A percentile compares a stretch with the other conserved stretches of the same genome.
Evolutionary conservation across 805 yeast genomes (phyloP).

Genomic region (Schwanniomyces pseudopolymorphus): DNA sequence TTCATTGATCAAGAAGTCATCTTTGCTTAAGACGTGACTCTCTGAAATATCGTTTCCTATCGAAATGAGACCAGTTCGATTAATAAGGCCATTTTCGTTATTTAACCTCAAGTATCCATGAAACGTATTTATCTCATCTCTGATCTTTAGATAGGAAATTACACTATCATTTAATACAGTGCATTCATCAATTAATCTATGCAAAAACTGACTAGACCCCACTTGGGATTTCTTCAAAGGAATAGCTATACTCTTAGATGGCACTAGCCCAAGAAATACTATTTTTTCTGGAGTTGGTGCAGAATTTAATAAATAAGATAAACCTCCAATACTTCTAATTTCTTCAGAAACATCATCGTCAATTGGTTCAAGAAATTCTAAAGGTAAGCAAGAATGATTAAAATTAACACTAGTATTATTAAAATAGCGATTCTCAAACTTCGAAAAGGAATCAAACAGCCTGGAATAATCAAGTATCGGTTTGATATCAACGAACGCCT

Average conservation of each 20-base stretch:
- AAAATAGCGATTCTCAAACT: background rate
- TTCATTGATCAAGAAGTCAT: background rate
- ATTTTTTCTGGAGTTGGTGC: constrained; percentile 30
- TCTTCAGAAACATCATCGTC: constrained; percentile 22
- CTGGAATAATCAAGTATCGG: background rate
- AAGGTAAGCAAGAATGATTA: constrained; percentile 1
- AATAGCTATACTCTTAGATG: constrained; percentile 19
- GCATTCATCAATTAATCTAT: background rate
- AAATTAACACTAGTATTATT: constrained; percentile 4
- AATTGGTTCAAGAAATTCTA: constrained; percentile 20
- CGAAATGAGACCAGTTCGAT: too few species aligned
- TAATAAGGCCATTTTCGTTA: too few species aligned
- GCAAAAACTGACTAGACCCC: background rate
- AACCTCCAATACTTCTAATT: constrained; percentile 32
- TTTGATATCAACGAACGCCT: background rate
- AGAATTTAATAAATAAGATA: constrained; percentile 26
- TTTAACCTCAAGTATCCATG: background rate
- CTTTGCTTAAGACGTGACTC: constrained; percentile 2
- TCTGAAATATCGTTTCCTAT: background rate
- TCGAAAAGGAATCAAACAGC: background rate
- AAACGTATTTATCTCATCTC: background rate
- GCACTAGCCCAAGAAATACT: constrained; percentile 26
- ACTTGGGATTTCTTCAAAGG: constrained; percentile 13
- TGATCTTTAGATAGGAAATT: background rate
- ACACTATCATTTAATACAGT: background rate